A percentile compares a stretch with the other conserved stretches of the same genome.
phyloP scores from a whole-genome alignment of 2,329 filamentous ascomycete genomes.

The Tolypocladium amazonense region DNA sequence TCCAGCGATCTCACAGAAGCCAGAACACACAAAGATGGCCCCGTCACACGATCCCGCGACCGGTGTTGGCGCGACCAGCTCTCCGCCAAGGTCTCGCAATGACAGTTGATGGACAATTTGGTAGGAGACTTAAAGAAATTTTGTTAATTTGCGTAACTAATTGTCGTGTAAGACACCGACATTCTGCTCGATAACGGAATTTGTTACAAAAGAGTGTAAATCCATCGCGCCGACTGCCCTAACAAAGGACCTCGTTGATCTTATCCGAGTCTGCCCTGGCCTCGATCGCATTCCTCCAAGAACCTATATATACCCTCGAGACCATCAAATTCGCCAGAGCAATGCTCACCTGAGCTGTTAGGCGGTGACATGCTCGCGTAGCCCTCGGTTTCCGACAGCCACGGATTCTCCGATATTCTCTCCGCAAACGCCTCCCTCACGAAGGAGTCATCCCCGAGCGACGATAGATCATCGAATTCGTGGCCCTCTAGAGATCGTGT shows the following conservation, averaged over 20 bases:
- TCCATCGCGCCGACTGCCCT: neutral
- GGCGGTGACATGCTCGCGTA: slow-evolving; percentile 41
- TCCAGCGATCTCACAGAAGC: neutral
- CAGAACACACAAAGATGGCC: neutral
- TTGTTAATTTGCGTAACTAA: neutral
- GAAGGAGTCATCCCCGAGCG: slow-evolving; percentile 22
- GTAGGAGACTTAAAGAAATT: neutral
- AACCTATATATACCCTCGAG: slow-evolving; percentile 48
- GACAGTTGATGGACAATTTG: neutral
- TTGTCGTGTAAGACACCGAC: neutral
- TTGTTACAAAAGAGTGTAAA: slow-evolving; percentile 13
- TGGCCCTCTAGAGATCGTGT: slow-evolving; percentile 32
- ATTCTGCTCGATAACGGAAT: neutral
- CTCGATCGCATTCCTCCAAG: slow-evolving; percentile 45
- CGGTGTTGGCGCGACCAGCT: neutral
- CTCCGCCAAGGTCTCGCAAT: neutral
- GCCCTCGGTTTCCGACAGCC: slow-evolving; percentile 35
- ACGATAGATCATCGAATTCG: slow-evolving; percentile 26
- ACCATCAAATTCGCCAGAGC: slow-evolving; percentile 41
- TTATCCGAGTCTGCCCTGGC: slow-evolving; percentile 21
- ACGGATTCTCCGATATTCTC: slow-evolving; percentile 35
- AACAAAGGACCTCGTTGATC: neutral
- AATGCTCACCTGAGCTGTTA: slow-evolving; percentile 31
- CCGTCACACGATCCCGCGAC: neutral
- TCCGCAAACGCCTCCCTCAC: slow-evolving; percentile 29